Evolutionary conservation across 192 early-diverging fungal species (phyloP), one percentile per base, ranked within the genome.

Genomic region (Podila epigama): DNA sequence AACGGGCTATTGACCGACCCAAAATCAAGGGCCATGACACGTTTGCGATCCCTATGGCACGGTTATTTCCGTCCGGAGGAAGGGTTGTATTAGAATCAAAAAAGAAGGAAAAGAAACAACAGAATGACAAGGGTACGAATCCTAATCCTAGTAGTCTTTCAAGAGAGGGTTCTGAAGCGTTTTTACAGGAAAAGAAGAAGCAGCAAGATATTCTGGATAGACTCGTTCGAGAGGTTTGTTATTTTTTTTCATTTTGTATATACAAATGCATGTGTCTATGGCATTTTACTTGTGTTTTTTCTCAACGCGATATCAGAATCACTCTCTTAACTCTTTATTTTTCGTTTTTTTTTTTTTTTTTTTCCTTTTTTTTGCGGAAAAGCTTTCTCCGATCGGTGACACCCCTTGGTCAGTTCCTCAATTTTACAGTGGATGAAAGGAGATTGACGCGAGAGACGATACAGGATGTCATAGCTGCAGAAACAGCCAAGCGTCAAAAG

Each of bases 371-470:
- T n/a, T n/a, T n/a, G n/a, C n/a, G 82, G 9, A 81, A 75, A 68
- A 53, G 79, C 8, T 44, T 56, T 22, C 85, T 93, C 35, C 79
- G 83, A 5, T 72, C 69, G 11, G 86, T 79, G 1, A 77, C 73
- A 18, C 80, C 87, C 37, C 66, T 70, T 7, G 90, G 92, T 3
- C 85, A 88, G 4, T 91, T 90, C 75, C 51, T 93, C 52, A 90
- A 92, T 73, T 92, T 93, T 79, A 59, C 72, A 33, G 84, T 92
- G 20, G 79, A 88, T 40, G 86, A 84, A 42, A 44, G 63, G 0
- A 66, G 60, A n/a, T 83, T 88, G 31, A 82, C 81, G 11, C 71
- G 69, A 18, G 82, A 82, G 15, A 83, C 88, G 16, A 75, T 93
- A 31, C 66, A 70, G 35, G 69, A 86, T 8, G 86, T 92, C 12